phyloP scores from a whole-genome alignment of 495 filamentous ascomycete species.

The Hypoxylon perforatum region DNA sequence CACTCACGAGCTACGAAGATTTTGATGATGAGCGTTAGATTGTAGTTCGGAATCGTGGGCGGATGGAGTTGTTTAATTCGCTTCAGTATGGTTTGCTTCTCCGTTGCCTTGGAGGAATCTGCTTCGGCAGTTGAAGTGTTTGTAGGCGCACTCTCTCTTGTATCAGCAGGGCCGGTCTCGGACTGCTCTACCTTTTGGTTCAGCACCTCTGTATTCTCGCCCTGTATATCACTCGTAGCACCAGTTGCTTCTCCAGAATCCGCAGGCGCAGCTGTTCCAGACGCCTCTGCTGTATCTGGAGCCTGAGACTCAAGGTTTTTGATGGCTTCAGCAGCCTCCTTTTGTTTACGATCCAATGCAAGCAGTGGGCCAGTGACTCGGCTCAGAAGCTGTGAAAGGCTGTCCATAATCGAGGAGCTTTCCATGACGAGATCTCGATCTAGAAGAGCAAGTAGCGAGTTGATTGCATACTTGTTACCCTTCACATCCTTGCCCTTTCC shows the following conservation, averaged over 20 bases:
- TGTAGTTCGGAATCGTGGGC: slow-evolving; percentile 87
- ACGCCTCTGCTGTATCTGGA: slow-evolving; percentile 41
- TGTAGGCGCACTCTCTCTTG: slow-evolving; percentile 38
- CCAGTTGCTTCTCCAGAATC: slow-evolving; percentile 36
- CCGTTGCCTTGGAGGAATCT: slow-evolving; percentile 59
- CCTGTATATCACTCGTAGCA: slow-evolving; percentile 17
- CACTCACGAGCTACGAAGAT: slow-evolving; percentile 96
- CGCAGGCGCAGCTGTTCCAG: slow-evolving; percentile 37
- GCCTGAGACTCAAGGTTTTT: slow-evolving; percentile 64
- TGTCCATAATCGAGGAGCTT: slow-evolving; percentile 94
- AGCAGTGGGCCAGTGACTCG: slow-evolving; percentile 89
- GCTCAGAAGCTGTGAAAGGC: slow-evolving; percentile 84
- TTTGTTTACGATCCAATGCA: slow-evolving; percentile 84
- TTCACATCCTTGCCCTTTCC: slow-evolving; percentile 86
- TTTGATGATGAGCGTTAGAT: slow-evolving; percentile 91
- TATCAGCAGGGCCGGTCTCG: slow-evolving; percentile 35
- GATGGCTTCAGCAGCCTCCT: slow-evolving; percentile 69
- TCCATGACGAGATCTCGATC: slow-evolving; percentile 95
- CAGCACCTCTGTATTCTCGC: slow-evolving; percentile 5
- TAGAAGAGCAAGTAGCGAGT: slow-evolving; percentile 85
- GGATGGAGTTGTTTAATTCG: slow-evolving; percentile 78
- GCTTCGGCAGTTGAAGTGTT: slow-evolving; percentile 39
- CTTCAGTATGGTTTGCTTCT: slow-evolving; percentile 70
- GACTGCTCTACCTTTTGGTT: slow-evolving; percentile 13
- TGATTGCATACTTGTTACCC: slow-evolving; percentile 89